Evolutionary conservation across 2,329 filamentous ascomycete species (phyloP), one percentile per base, ranked within the genome.

Genomic region (Diplodia scrobiculata): DNA sequence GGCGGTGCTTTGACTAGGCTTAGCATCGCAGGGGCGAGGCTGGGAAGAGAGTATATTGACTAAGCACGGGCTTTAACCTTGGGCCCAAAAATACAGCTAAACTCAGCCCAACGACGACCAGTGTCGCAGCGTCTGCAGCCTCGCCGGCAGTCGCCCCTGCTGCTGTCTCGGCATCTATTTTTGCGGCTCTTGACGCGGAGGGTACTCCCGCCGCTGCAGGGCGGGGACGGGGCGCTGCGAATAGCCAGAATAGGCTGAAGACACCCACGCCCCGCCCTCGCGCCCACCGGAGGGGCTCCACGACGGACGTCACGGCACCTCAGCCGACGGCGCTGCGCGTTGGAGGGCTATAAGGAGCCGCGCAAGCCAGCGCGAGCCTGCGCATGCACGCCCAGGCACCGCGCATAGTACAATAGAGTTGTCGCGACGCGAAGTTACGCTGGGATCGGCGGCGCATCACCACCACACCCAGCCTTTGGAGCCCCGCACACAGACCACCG

Each of bases 191-290:
- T 48, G 27, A 19, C 38, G 38, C 54, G 38, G 54, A 59, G 54
- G 54, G 32, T 48, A 47, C 54, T 59, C 36, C 54, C 54, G 54
- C 54, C 21, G 54, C 58, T 50, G 58, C 41, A 62, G 58, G 41
- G 41, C 41, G 54, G 54, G 36, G 54, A 36, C 38, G 25, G 25
- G 25, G 25, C 25, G 25, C 25, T 25, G 54, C 54, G 55, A 60
- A 60, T 60, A 60, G 14, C 58, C 58, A 62, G 58, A 62, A 62
- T 62, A 62, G 58, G 27, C 58, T 62, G 58, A 62, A 50, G 58
- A 21, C 27, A 17, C n/a, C 29, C 25, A 32, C 14, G 21, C 53
- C 55, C 25, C 55, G 55, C 53, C 55, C 38, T 27, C 25, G 32
- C 55, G 55, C 55, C 55, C 55, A 60, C 55, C 55, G 55, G 55